A percentile compares a stretch with the other conserved stretches of the same genome.
Evolutionary conservation across 352 stramenopile species (phyloP).

Genomic region (Saprolegnia diclina): DNA sequence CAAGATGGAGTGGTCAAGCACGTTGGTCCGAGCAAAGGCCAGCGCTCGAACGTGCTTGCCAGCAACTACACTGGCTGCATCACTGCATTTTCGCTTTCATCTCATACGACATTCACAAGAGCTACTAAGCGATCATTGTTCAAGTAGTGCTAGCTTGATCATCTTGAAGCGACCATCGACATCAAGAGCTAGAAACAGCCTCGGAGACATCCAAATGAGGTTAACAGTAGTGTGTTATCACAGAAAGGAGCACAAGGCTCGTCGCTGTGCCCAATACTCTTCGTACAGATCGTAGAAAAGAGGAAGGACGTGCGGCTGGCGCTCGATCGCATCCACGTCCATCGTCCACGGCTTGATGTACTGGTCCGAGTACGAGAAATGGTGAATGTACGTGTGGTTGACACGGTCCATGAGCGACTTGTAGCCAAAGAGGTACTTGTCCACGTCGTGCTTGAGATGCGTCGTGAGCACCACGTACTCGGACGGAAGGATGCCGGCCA

Average conservation of each 20-base stretch:
- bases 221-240: too few species aligned
- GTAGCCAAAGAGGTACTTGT: constrained; percentile 12
- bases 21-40: neutral
- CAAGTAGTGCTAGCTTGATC: too few species aligned
- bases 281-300: constrained; percentile 18
- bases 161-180: too few species aligned
- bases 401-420: neutral
- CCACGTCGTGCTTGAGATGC: neutral
- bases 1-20: too few species aligned
- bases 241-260: neutral
- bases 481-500: neutral
- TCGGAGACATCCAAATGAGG: too few species aligned
- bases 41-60: neutral
- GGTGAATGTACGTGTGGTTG: constrained; percentile 20
- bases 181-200: too few species aligned
- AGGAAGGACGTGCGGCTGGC: neutral
- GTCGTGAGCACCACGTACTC: constrained; percentile 17
- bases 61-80: neutral
- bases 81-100: neutral
- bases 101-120: neutral
- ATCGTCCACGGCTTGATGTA: constrained; percentile 7
- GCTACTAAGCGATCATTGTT: neutral
- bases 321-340: neutral
- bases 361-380: neutral
- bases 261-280: neutral